A percentile compares a stretch with the other conserved stretches of the same genome.
Evolutionary conservation across 2,329 filamentous ascomycete genomes (phyloP).

Genomic region (Alternaria brassicicola): DNA sequence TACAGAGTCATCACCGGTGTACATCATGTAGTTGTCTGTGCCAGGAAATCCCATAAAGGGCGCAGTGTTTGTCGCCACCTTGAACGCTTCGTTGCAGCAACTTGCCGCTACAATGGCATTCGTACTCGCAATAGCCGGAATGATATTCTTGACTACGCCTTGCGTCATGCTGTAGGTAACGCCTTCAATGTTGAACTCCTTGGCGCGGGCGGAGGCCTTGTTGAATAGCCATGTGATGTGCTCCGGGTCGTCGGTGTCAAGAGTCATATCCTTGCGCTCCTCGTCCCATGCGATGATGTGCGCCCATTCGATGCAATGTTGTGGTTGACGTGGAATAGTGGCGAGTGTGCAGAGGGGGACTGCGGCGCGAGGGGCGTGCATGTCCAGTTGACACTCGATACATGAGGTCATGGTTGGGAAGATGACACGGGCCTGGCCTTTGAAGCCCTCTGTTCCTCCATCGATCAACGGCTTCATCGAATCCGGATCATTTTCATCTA

Average conservation of each 20-base stretch:
- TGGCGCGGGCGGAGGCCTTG: slow-evolving; percentile 78
- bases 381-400: slow-evolving; percentile 97
- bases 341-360: slow-evolving; percentile 96
- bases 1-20: slow-evolving; percentile 91
- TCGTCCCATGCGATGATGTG: slow-evolving; percentile 97
- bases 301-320: slow-evolving; percentile 99
- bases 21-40: slow-evolving; percentile 94
- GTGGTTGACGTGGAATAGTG: slow-evolving; percentile 93
- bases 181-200: slow-evolving; percentile 87
- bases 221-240: slow-evolving; percentile 97
- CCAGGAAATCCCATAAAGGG: slow-evolving; percentile 78
- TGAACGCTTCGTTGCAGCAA: slow-evolving; percentile 96
- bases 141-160: slow-evolving; percentile 99
- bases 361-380: slow-evolving; percentile 96
- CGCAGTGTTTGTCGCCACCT: slow-evolving; percentile 83
- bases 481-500: slow-evolving; percentile 81
- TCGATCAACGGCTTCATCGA: slow-evolving; percentile 93
- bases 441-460: slow-evolving; percentile 97
- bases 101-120: slow-evolving; percentile 96
- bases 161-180: slow-evolving; percentile 96
- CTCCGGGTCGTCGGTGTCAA: slow-evolving; percentile 95
- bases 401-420: slow-evolving; percentile 92
- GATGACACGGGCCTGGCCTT: slow-evolving; percentile 92
- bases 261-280: slow-evolving; percentile 70
- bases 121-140: slow-evolving; percentile 95